phyloP scores from a whole-genome alignment of 2,329 filamentous ascomycete species.

The Lachnellula occidentalis region DNA sequence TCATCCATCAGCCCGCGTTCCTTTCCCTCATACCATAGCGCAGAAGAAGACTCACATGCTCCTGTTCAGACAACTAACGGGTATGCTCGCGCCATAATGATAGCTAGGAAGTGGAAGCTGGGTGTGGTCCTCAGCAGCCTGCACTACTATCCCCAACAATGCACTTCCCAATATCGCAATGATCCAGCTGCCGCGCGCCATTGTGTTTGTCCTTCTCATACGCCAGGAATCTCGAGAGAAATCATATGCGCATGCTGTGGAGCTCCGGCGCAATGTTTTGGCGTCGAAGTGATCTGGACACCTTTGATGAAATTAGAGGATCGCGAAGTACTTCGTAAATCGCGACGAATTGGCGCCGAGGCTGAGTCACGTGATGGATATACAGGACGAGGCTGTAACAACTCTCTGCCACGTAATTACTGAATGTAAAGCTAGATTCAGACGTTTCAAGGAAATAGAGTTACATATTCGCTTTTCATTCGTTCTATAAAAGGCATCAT shows the following conservation, averaged over 20 bases:
- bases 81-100: constrained; percentile 61
- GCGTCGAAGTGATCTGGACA: neutral
- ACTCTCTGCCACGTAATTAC: neutral
- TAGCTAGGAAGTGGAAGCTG: constrained; percentile 48
- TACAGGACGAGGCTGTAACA: neutral
- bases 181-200: constrained; percentile 7
- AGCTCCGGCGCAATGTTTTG: neutral
- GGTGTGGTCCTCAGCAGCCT: constrained; percentile 20
- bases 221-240: neutral
- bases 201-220: neutral
- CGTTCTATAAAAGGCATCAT: neutral
- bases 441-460: neutral
- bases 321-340: neutral
- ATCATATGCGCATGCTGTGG: constrained; percentile 5
- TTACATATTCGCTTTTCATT: neutral
- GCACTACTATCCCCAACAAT: constrained; percentile 1
- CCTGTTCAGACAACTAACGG: constrained; percentile 68
- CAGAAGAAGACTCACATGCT: constrained; percentile 54
- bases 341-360: neutral
- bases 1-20: neutral
- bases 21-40: neutral
- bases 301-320: neutral
- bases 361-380: neutral
- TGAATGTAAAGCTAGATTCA: neutral
- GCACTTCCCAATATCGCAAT: no score